A percentile compares a stretch with the other conserved stretches of the same genome.
Conservation (phyloP, 192 early-diverging fungal species). For the Coemansia sp. region DNA sequence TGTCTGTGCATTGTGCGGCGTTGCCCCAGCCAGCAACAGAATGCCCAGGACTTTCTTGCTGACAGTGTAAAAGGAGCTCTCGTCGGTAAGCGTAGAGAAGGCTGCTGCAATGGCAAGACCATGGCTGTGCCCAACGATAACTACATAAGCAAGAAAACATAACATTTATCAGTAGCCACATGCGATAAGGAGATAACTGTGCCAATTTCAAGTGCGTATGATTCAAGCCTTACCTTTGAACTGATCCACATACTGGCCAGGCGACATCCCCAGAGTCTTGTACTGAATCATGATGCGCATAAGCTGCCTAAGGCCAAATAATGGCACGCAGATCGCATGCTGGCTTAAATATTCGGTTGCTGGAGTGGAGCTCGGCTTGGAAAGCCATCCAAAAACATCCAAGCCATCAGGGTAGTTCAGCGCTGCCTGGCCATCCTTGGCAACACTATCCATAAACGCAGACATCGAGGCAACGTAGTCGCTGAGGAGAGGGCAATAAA, state of each 20-base stretch:
- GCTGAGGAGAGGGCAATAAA: constrained; percentile 72
- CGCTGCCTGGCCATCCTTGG: constrained; percentile 57
- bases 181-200: neutral
- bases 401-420: constrained; percentile 66
- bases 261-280: constrained; percentile 62
- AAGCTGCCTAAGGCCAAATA: constrained; percentile 88
- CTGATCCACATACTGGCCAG: constrained; percentile 27
- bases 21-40: constrained; percentile 80
- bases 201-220: neutral
- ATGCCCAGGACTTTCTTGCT: constrained; percentile 80
- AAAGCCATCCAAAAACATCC: constrained; percentile 79
- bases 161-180: neutral
- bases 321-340: constrained; percentile 72
- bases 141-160: constrained; percentile 13
- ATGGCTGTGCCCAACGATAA: constrained; percentile 82
- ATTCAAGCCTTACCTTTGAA: constrained; percentile 36
- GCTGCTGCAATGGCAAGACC: constrained; percentile 85
- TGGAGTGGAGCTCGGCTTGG: constrained; percentile 66
- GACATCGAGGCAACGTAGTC: constrained; percentile 76
- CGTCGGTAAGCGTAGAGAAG: constrained; percentile 75
- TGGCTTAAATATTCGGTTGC: constrained; percentile 70
- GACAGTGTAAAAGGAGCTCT: constrained; percentile 75
- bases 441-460: constrained; percentile 60
- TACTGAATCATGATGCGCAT: constrained; percentile 75
- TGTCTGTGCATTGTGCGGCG: constrained; percentile 65